Percentiles rank a stretch among this genome's conserved stretches.
These are phyloP conservation scores for Friedmanniomyces endolithicus DNA, from an alignment of 495 filamentous ascomycete species.

Conservation along the genomic window DNA sequence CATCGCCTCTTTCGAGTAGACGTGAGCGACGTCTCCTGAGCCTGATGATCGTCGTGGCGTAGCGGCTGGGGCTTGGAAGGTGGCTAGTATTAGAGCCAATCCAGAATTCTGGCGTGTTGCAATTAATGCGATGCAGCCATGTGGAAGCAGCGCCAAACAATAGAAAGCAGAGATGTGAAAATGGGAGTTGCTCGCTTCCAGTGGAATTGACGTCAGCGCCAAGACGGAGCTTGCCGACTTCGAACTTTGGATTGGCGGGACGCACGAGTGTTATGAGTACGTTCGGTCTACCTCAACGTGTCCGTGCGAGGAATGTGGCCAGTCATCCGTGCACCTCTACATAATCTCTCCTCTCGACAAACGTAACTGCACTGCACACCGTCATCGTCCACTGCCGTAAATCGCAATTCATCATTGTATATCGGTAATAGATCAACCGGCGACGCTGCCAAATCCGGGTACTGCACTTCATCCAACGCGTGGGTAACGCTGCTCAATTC, in stretches of 20 bases:
- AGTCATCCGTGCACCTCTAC: too few species aligned
- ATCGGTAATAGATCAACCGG: too few species aligned
- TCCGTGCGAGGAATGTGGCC: too few species aligned
- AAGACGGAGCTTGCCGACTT: neutral
- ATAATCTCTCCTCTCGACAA: too few species aligned
- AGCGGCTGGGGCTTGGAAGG: neutral
- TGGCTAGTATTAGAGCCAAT: neutral
- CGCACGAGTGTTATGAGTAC: neutral
- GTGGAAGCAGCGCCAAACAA: neutral
- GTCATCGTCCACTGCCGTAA: too few species aligned
- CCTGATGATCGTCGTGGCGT: neutral
- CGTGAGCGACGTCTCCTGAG: neutral
- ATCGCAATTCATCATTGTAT: too few species aligned
- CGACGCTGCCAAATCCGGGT: too few species aligned
- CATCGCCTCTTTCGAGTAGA: neutral
- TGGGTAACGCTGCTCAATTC: too few species aligned
- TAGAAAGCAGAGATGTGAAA: neutral
- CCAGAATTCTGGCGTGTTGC: neutral
- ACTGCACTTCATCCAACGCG: too few species aligned
- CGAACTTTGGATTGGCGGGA: neutral
- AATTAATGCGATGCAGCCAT: neutral
- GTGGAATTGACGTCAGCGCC: neutral
- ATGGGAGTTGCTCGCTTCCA: neutral
- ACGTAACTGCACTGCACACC: too few species aligned
- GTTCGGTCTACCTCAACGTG: too few species aligned